Evolutionary conservation across 31 red algal genomes (phyloP), one percentile per base, ranked within the genome.

Genomic region (Endocladia muricata): DNA sequence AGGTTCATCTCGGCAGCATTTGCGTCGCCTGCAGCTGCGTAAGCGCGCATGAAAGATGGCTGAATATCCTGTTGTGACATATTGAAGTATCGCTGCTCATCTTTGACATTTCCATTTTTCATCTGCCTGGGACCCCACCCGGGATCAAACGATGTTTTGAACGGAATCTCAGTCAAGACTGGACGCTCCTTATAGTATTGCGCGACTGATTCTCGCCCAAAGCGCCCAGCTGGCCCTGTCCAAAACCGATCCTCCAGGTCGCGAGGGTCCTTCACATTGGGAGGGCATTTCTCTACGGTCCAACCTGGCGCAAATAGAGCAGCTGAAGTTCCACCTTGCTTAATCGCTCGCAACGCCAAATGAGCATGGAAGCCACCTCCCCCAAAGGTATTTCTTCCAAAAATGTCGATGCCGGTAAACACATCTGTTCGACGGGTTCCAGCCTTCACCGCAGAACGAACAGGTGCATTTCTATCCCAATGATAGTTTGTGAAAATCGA

Each of bases 321-420:
- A 13, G 87, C 88, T 13, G 88, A 88, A 30, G 88, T 87, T 34
- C 88, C 94, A 32, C 74, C 78, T 36, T 86, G 71, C 56, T 82
- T 79, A 38, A 89, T 89, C 3, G 87, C 74, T 0, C 87, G 74
- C 29, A 92, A 62, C 8, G 94, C 88, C 37, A 89, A 57, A 65
- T 88, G 87, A 29, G 89, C 86, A 41, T 88, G 89, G 70, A 82
- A 89, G 23, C 94, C 83, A 51, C 94, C 89, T 13, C 94, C 94
- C 1, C 94, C 94, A 81, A 81, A 92, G 55, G 89, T 97, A 28
- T 88, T 91, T 2, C 89, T 76, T n/a, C 94, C 94, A 59, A 82
- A 77, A 1, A 97, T 77, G 56, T 97, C 94, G 23, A 95, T 61
- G 57, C 94, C 94, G 26, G 88, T 89, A 61, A 83, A 97, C 0